phyloP scores from a whole-genome alignment of 257 asterid species.

The Ocimum tenuiflorum region DNA sequence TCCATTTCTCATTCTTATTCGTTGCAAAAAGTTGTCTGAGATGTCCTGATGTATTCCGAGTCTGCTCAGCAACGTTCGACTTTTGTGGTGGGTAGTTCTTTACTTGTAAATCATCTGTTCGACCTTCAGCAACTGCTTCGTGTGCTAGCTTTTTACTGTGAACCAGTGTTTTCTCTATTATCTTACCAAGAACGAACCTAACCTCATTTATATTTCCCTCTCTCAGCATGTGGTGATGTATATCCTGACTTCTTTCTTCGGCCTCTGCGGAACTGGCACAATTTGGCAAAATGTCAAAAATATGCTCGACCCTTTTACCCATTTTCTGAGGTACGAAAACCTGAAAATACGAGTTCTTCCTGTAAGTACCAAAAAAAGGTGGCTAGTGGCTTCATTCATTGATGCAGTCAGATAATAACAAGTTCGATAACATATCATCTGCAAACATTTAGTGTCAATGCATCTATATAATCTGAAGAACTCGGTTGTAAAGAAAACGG shows the following conservation, averaged over 20 bases:
- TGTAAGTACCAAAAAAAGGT: slow-evolving; percentile 4
- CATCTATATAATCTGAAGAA: no score
- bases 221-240: slow-evolving; percentile 32
- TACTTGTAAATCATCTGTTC: slow-evolving; percentile 18
- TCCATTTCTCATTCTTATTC: slow-evolving; percentile 15
- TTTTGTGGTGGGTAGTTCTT: slow-evolving; percentile 17
- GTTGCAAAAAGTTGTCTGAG: background rate
- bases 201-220: slow-evolving; percentile 38
- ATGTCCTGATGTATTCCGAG: slow-evolving; percentile 4
- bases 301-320: slow-evolving; percentile 25
- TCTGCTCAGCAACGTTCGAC: slow-evolving; percentile 6
- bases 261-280: slow-evolving; percentile 26
- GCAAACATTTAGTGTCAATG: no score
- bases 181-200: slow-evolving; percentile 69
- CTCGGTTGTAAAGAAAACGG: background rate
- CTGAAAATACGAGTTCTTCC: slow-evolving; percentile 37
- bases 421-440: background rate
- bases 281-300: slow-evolving; percentile 22
- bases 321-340: slow-evolving; percentile 45
- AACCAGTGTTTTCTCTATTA: slow-evolving; percentile 47
- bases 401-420: background rate
- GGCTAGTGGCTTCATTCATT: background rate
- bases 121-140: slow-evolving; percentile 13
- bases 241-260: slow-evolving; percentile 22
- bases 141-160: slow-evolving; percentile 11